Conservation (phyloP, 176 grass and related monocot species). For the Microstegium vimineum region DNA sequence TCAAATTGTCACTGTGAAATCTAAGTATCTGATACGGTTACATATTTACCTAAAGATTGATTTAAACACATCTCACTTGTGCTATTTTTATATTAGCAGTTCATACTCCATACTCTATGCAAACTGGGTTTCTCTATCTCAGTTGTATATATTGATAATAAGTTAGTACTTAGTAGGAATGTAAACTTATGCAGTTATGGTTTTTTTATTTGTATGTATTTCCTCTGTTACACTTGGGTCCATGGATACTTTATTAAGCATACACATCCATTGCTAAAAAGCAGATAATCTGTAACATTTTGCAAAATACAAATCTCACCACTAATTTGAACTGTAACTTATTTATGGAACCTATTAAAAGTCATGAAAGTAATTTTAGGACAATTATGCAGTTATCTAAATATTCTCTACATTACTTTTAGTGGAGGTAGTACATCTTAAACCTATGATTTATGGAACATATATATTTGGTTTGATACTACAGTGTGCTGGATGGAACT, state of each 20-base stretch:
- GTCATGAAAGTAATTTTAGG: background rate
- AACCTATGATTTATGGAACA: background rate
- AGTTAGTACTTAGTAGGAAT: background rate
- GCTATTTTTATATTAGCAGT: background rate
- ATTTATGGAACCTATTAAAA: background rate
- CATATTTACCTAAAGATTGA: conserved; percentile 19
- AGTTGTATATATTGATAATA: background rate
- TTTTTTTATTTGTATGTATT: background rate
- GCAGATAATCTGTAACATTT: background rate
- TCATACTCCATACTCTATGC: background rate
- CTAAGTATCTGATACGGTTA: background rate
- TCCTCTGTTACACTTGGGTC: background rate
- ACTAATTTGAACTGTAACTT: background rate
- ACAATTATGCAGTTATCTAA: background rate
- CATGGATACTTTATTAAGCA: background rate
- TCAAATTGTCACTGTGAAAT: background rate
- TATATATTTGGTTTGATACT: background rate
- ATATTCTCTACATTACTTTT: background rate
- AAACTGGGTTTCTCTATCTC: background rate
- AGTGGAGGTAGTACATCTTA: background rate
- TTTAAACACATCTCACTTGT: background rate
- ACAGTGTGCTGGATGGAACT: background rate
- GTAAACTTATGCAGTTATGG: background rate
- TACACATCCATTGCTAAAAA: background rate
- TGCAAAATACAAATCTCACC: background rate